Percentiles rank a stretch among this genome's conserved stretches.
Conservation (phyloP, 495 filamentous ascomycete genomes). For the Neurospora africana region DNA sequence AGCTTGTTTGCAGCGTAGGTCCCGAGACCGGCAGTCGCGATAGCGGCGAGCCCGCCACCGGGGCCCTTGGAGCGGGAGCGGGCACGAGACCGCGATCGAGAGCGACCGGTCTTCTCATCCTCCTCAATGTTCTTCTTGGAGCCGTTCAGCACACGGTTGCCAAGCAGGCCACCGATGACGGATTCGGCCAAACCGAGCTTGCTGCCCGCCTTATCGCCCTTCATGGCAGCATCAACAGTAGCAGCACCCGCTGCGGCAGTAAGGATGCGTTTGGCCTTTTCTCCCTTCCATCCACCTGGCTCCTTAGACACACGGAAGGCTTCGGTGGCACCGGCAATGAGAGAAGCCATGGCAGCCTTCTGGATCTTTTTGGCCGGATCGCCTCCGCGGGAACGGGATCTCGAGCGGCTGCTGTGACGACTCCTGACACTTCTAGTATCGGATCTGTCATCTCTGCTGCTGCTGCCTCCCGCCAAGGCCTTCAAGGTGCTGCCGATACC, state of each 20-base stretch:
- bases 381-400: conserved; percentile 34
- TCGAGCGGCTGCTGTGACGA: conserved; percentile 34
- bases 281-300: conserved; percentile 71
- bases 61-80: conserved; percentile 29
- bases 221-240: conserved; percentile 66
- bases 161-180: conserved; percentile 73
- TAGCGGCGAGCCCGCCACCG: conserved; percentile 46
- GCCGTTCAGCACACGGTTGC: conserved; percentile 72
- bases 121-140: conserved; percentile 51
- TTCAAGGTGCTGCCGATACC: conserved; percentile 57
- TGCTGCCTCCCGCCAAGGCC: conserved; percentile 32
- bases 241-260: conserved; percentile 80
- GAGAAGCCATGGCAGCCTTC: conserved; percentile 76
- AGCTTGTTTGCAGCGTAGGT: conserved; percentile 74
- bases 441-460: conserved; percentile 40
- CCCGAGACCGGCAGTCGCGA: conserved; percentile 65
- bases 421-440: conserved; percentile 42
- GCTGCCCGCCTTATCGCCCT: conserved; percentile 57
- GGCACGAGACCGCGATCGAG: conserved; percentile 43
- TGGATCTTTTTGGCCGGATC: conserved; percentile 56
- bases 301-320: conserved; percentile 81
- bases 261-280: conserved; percentile 76
- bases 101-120: conserved; percentile 39
- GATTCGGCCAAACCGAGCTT: conserved; percentile 60
- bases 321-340: conserved; percentile 77